Evolutionary conservation across 805 yeast genomes (phyloP), one percentile per base, ranked within the genome.

Genomic region (Ogataea naganishii): DNA sequence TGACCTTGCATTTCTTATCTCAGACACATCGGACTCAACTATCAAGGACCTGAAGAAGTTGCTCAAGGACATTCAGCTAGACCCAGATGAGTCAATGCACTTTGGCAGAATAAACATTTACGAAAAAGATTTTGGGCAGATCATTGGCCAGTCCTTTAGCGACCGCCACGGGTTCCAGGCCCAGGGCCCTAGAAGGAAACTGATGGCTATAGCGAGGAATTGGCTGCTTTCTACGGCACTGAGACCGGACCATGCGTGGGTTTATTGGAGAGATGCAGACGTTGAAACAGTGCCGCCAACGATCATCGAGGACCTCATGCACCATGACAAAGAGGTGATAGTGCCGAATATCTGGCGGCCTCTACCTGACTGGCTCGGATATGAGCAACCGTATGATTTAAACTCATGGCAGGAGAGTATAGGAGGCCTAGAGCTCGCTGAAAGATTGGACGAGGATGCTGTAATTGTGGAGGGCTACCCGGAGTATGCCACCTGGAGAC

Each of bases 401-500:
- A 80, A 80, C 53, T 77, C 85, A 20, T 80, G 88, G 89, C 82
- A 75, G 47, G 89, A 80, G 49, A 68, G 78, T 30, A 83, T 75
- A 41, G 88, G 82, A 32, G 89, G 85, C 1, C 51, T 78, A 24
- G 81, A 75, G 46, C 53, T 80, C 37, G 94, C 94, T 20, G 79
- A 77, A 20, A 51, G 39, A 27, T 65, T 88, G 35, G 88, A 81
- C 46, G 96, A 86, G 53, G 95, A 86, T 56, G 94, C 92, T 1
- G 94, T 89, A 28, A 85, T 88, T 36, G 97, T 88, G 10, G 97
- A 88, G 58, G 97, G 97, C 7, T 85, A 85, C 53, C 84, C 84
- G 8, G 97, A 88, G 58, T 88, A 85, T 55, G 94, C 94, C 24
- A 88, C 97, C 3, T 88, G 96, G 96, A 71, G 97, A 58, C 89